Conservation (phyloP, 148 eudicot species). For the Chenopodium suecicum region DNA sequence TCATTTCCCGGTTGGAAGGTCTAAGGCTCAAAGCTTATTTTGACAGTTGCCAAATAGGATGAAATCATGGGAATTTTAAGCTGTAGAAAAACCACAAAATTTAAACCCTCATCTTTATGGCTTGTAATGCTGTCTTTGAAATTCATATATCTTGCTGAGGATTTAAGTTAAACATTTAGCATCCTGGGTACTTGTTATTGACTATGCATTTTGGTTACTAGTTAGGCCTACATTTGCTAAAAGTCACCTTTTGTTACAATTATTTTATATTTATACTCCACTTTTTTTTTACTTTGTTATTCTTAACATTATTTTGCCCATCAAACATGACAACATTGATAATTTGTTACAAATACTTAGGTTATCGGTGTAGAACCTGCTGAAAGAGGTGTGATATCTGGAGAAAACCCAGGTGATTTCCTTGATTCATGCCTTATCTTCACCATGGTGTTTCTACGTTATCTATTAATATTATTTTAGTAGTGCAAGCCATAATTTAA, state of each 20-base stretch:
- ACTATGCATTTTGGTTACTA: neutral
- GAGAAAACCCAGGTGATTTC: constrained; percentile 61
- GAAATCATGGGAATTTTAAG: neutral
- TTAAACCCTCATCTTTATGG: neutral
- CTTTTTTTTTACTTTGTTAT: neutral
- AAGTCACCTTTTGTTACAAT: neutral
- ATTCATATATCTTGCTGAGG: neutral
- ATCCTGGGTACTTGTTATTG: neutral
- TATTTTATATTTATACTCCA: neutral
- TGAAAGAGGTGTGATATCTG: constrained; percentile 60
- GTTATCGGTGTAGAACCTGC: constrained; percentile 76
- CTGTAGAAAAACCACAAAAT: neutral
- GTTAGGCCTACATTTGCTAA: neutral
- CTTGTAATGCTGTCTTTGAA: neutral
- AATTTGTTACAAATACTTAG: constrained; percentile 29
- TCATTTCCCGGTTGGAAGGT: neutral
- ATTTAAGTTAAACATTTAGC: no score
- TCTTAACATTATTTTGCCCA: neutral
- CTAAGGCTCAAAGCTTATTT: neutral
- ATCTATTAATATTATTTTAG: neutral
- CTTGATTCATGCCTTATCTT: neutral
- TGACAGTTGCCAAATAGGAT: neutral
- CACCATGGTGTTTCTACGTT: neutral
- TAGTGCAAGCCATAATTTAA: no score
- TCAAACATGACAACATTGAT: neutral